These are phyloP conservation scores for Lycium barbarum DNA, from an alignment of 257 asterid species.

Conservation along the genomic window DNA sequence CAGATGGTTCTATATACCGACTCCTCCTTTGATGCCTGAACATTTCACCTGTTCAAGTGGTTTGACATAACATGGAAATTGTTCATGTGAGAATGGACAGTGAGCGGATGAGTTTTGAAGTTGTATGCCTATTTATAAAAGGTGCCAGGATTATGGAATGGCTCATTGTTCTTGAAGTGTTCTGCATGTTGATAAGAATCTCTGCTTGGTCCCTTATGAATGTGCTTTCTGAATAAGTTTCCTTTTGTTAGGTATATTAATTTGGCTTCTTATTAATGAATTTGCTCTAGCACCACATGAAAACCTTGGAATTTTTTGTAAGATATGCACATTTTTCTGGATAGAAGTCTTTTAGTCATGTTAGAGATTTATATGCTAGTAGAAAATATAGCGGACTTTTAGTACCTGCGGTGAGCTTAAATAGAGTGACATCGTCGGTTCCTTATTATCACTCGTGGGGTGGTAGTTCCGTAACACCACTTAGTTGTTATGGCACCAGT, in stretches of 20 bases:
- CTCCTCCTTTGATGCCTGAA: neutral
- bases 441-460: too few species aligned
- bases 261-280: constrained; percentile 11
- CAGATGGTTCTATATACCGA: constrained; percentile 12
- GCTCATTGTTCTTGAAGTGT: neutral
- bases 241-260: neutral
- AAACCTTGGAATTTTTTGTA: neutral
- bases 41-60: neutral
- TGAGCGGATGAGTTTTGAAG: neutral
- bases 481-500: too few species aligned
- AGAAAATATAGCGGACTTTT: neutral
- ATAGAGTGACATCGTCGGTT: neutral
- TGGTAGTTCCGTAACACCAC: too few species aligned
- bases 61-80: neutral
- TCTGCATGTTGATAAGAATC: neutral
- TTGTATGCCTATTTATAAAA: neutral
- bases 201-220: neutral
- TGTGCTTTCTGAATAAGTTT: neutral
- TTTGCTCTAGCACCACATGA: neutral
- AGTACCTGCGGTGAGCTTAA: neutral
- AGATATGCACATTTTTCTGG: neutral
- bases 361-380: neutral
- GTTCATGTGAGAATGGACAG: neutral
- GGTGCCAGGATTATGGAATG: neutral
- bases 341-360: neutral